Evolutionary conservation across 495 filamentous ascomycete species (phyloP).

Genomic region (Hypoxylon intermedium): DNA sequence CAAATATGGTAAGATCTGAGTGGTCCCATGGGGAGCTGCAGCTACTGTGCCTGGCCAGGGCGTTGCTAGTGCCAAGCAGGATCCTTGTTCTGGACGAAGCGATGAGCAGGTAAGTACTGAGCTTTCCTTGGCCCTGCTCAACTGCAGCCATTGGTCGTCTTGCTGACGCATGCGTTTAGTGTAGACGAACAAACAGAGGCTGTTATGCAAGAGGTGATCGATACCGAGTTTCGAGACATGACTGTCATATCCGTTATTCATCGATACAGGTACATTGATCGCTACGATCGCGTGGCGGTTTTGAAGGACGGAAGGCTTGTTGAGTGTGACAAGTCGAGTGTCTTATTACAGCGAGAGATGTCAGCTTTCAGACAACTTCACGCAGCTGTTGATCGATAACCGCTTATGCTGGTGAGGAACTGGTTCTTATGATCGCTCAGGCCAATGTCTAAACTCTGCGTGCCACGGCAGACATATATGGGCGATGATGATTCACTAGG

Average conservation of each 20-base stretch:
- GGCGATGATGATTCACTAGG: too few relatives aligned
- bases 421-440: too few relatives aligned
- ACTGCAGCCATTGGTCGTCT: neutral
- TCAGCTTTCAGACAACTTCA: too few relatives aligned
- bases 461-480: too few relatives aligned
- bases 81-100: conserved; percentile 58
- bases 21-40: conserved; percentile 56
- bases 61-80: conserved; percentile 41
- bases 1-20: conserved; percentile 40
- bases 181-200: conserved; percentile 64
- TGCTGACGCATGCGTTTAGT: neutral
- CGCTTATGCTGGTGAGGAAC: too few relatives aligned
- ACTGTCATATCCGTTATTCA: conserved; percentile 66
- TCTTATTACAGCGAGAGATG: too few relatives aligned
- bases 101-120: conserved; percentile 48
- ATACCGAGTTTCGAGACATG: conserved; percentile 58
- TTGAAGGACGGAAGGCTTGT: conserved; percentile 34
- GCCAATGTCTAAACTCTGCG: too few relatives aligned
- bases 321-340: conserved; percentile 28
- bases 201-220: conserved; percentile 64
- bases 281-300: conserved; percentile 40
- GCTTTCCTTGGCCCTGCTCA: neutral
- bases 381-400: too few relatives aligned
- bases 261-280: conserved; percentile 63
- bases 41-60: conserved; percentile 56